A percentile compares a stretch with the other conserved stretches of the same genome.
phyloP scores from a whole-genome alignment of 148 eudicot species.

The Salicornia ramosissima region DNA sequence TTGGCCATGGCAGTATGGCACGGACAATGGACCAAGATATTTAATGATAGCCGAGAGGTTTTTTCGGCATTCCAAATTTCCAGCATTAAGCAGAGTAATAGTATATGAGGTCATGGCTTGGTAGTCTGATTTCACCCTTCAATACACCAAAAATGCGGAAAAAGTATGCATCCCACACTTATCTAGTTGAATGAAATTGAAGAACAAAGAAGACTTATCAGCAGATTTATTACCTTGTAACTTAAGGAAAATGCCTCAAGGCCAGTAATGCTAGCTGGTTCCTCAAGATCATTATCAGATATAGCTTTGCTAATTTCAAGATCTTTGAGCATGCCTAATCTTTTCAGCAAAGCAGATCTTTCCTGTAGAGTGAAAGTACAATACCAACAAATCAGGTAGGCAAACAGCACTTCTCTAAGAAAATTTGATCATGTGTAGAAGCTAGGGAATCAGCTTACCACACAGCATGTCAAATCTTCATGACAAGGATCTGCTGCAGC shows the following conservation, averaged over 20 bases:
- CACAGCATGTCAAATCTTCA: slow-evolving; percentile 91
- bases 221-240: slow-evolving; percentile 57
- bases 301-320: slow-evolving; percentile 53
- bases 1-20: no score
- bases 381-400: slow-evolving; percentile 13
- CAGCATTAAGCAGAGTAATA: not conserved
- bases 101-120: not conserved
- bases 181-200: not conserved
- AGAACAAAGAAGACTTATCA: not conserved
- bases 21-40: no score
- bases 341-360: slow-evolving; percentile 66
- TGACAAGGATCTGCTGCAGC: slow-evolving; percentile 97
- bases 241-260: slow-evolving; percentile 85
- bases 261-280: slow-evolving; percentile 87
- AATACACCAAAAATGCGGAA: not conserved
- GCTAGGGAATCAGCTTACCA: slow-evolving; percentile 46
- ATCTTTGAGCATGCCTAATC: slow-evolving; percentile 78
- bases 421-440: slow-evolving; percentile 4
- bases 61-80: not conserved
- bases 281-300: slow-evolving; percentile 55
- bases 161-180: not conserved
- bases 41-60: not conserved
- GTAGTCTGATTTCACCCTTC: not conserved
- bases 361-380: slow-evolving; percentile 48
- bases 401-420: not conserved